Evolutionary conservation across 192 early-diverging fungal genomes (phyloP).

Genomic region (Entomortierella beljakovae): DNA sequence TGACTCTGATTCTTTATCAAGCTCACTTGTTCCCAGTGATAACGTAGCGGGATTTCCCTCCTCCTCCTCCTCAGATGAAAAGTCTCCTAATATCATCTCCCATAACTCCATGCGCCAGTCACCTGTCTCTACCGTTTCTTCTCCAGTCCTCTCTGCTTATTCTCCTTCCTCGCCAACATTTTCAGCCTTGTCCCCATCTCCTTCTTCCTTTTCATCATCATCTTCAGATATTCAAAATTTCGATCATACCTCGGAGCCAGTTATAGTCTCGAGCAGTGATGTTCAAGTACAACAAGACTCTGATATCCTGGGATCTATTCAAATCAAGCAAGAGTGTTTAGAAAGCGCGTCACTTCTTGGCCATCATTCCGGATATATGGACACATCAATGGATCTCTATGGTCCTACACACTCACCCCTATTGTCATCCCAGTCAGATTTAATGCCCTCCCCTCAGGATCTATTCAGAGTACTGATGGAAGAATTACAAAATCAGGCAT

Average conservation of each 20-base stretch:
- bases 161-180: slow-evolving; percentile 14
- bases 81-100: neutral
- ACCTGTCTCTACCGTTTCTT: slow-evolving; percentile 3
- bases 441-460: slow-evolving; percentile 37
- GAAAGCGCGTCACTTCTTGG: slow-evolving; percentile 8
- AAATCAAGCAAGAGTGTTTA: slow-evolving; percentile 18
- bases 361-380: slow-evolving; percentile 22
- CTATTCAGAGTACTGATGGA: slow-evolving; percentile 44
- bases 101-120: slow-evolving; percentile 7
- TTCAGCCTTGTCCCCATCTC: slow-evolving; percentile 6
- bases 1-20: slow-evolving; percentile 12
- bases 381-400: slow-evolving; percentile 41
- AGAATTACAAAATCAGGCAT: slow-evolving; percentile 34
- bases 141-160: slow-evolving; percentile 12
- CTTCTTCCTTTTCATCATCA: slow-evolving; percentile 9
- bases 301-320: neutral
- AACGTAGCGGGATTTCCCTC: neutral
- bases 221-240: neutral
- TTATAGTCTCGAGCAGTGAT: neutral
- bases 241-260: neutral
- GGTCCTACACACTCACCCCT: slow-evolving; percentile 12
- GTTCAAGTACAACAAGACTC: slow-evolving; percentile 4
- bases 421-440: neutral
- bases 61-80: neutral
- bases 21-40: slow-evolving; percentile 1